Evolutionary conservation across 202 grass and related monocot genomes (phyloP).

Genomic region (Bolboschoenoplectus hybrid): DNA sequence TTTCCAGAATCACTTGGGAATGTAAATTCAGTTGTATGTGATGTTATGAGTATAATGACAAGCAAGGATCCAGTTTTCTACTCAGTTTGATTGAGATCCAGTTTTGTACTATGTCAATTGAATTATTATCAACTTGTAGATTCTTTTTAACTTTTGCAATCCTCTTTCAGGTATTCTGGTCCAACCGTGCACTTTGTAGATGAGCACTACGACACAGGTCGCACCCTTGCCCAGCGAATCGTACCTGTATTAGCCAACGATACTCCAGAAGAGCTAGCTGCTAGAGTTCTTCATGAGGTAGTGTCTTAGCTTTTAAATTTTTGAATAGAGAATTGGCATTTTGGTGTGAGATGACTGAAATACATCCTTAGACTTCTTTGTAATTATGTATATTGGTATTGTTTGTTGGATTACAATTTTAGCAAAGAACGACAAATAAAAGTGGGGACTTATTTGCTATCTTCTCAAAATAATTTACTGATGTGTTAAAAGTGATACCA

Average conservation of each 20-base stretch:
- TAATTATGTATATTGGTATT: neutral
- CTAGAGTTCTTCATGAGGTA: constrained; percentile 75
- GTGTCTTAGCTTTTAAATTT: constrained; percentile 3
- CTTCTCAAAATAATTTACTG: neutral
- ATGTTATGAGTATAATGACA: neutral
- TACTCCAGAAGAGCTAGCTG: constrained; percentile 59
- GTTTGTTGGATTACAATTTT: neutral
- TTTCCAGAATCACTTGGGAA: neutral
- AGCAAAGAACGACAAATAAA: neutral
- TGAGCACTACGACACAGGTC: constrained; percentile 67
- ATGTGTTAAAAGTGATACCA: neutral
- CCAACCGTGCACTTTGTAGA: constrained; percentile 75
- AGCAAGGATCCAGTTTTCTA: neutral
- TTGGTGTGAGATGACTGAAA: neutral
- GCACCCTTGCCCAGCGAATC: constrained; percentile 56
- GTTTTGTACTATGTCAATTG: neutral
- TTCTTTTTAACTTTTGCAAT: constrained; percentile 35
- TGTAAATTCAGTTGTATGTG: neutral
- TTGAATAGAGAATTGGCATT: neutral
- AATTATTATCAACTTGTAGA: constrained; percentile 25
- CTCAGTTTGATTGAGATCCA: neutral
- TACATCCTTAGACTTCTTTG: neutral
- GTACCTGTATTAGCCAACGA: constrained; percentile 67
- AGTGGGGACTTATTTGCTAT: neutral
- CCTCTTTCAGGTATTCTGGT: constrained; percentile 53